These are phyloP conservation scores for Pilasporangium apinafurcum DNA, from an alignment of 352 stramenopile genomes.

Conservation along the genomic window DNA sequence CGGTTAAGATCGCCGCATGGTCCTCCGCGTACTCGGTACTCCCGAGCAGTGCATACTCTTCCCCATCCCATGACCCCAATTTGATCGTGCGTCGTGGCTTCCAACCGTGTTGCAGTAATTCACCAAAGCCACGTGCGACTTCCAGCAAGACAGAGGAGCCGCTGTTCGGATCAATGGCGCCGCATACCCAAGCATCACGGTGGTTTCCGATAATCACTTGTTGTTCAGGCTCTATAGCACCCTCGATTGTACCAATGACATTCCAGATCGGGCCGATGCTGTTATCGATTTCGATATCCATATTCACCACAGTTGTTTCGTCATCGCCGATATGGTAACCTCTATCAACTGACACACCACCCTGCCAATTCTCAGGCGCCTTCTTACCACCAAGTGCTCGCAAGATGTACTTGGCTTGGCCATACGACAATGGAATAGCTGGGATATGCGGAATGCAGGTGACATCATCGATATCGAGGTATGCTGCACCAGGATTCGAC, in stretches of 20 bases:
- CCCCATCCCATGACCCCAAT: conserved; percentile 79
- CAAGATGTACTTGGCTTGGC: conserved; percentile 74
- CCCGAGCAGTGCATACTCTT: conserved; percentile 81
- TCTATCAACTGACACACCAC: conserved; percentile 41
- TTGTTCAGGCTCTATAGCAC: conserved; percentile 42
- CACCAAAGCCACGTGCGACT: conserved; percentile 67
- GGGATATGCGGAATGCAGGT: conserved; percentile 64
- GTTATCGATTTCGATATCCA: conserved; percentile 78
- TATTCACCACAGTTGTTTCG: conserved; percentile 41
- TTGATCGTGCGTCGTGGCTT: conserved; percentile 65
- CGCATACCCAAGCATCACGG: conserved; percentile 88
- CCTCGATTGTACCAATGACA: conserved; percentile 79
- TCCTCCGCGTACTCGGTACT: conserved; percentile 82
- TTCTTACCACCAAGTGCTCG: conserved; percentile 46
- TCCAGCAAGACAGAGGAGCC: conserved; percentile 79
- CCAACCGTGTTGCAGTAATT: conserved; percentile 63
- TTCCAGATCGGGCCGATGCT: conserved; percentile 78
- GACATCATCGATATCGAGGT: conserved; percentile 33
- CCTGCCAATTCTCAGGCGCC: conserved; percentile 51
- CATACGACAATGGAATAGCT: conserved; percentile 70
- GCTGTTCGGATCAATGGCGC: conserved; percentile 79
- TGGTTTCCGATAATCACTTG: conserved; percentile 87
- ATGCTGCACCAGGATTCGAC: conserved; percentile 32
- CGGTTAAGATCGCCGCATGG: conserved; percentile 32
- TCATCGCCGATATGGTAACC: conserved; percentile 77